Conservation (phyloP, 2,329 filamentous ascomycete species). For the Pseudocercospora crystallina region DNA sequence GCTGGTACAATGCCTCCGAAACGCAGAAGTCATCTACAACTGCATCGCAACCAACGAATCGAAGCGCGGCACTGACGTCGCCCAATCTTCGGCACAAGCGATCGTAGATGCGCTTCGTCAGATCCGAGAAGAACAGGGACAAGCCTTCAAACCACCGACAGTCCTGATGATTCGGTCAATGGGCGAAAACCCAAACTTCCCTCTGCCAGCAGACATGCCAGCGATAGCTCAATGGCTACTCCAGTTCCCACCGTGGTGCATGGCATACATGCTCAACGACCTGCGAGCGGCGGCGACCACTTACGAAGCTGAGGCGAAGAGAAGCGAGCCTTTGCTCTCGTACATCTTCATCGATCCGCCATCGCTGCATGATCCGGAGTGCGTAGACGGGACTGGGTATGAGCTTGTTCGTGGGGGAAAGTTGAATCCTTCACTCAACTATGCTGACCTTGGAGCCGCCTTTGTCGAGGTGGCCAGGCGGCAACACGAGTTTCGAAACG, state of each 20-base stretch:
- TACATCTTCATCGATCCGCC: conserved; percentile 5
- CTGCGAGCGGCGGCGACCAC: not conserved
- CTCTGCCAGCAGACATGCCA: too few relatives aligned
- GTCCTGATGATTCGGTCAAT: conserved; percentile 1
- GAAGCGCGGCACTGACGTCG: not conserved
- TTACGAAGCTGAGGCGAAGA: not conserved
- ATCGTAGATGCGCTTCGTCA: not conserved
- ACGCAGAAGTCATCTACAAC: conserved; percentile 2
- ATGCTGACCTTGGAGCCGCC: conserved; percentile 3
- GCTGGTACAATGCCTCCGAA: not conserved
- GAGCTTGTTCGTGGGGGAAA: not conserved
- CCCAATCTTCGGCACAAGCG: not conserved
- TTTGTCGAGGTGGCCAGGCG: conserved; percentile 1
- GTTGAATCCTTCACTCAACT: not conserved
- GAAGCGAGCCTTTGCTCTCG: not conserved
- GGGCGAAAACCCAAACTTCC: too few relatives aligned
- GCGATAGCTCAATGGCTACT: not conserved
- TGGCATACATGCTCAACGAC: not conserved
- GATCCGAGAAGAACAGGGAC: not conserved
- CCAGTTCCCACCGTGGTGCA: not conserved
- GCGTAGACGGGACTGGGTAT: not conserved
- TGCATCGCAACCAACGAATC: conserved; percentile 7
- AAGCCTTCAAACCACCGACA: not conserved
- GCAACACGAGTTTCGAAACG: not conserved
- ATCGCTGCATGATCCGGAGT: conserved; percentile 3